A percentile compares a stretch with the other conserved stretches of the same genome.
phyloP scores from a whole-genome alignment of 169 alveolate species.

The Eimeria falciformis region DNA sequence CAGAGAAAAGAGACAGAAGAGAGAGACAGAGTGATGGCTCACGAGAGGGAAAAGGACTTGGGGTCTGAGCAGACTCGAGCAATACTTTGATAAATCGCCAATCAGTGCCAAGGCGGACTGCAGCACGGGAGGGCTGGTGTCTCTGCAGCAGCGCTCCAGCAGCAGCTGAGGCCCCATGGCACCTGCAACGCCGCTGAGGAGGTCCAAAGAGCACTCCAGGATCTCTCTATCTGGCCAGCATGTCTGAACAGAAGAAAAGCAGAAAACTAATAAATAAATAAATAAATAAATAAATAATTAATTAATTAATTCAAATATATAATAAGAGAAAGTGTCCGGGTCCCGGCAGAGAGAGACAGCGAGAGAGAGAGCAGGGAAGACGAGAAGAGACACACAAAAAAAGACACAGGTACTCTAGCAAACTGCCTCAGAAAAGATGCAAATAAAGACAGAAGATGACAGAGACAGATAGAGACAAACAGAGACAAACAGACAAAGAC shows the following conservation, averaged over 20 bases:
- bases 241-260: too few relatives aligned
- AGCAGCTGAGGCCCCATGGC: conserved; percentile 68
- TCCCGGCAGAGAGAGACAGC: conserved; percentile 8
- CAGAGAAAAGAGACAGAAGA: background rate
- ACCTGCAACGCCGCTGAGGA: conserved; percentile 77
- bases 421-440: too few relatives aligned
- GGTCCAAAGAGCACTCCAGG: conserved; percentile 75
- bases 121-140: conserved; percentile 73
- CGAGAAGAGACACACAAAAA: conserved; percentile 9
- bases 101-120: conserved; percentile 86
- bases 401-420: background rate
- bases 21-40: background rate
- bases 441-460: too few relatives aligned
- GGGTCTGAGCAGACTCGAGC: conserved; percentile 74
- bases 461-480: too few relatives aligned
- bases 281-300: too few relatives aligned
- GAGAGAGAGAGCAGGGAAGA: background rate
- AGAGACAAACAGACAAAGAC: too few relatives aligned
- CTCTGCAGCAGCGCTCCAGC: conserved; percentile 77
- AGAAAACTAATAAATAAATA: background rate
- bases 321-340: background rate
- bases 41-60: conserved; percentile 35
- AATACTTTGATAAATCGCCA: conserved; percentile 84
- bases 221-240: conserved; percentile 51
- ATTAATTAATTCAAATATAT: background rate